Base-by-base conservation (phyloP, 768 basidiomycete genomes). In the Mycena pura region DNA sequence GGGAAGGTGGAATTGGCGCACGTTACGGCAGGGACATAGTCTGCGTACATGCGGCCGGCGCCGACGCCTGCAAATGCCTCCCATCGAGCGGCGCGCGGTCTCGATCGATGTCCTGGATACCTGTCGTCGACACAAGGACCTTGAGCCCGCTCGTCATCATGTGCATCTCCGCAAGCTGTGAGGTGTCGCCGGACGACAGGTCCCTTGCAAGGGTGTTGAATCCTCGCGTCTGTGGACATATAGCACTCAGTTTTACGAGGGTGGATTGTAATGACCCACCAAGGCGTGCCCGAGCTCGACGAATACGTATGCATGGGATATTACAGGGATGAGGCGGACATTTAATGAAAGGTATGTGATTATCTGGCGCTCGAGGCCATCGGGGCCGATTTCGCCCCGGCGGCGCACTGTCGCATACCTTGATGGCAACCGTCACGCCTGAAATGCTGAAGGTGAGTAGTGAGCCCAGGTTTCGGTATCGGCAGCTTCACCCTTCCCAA, bases 271-370 rank as follows among this genome's bases (percentile, higher is more conserved):
- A n/a, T n/a, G n/a, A n/a, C 83, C 15, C 57, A 90, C 88, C 71
- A 90, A 73, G 24, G 81, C 80, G 25, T 80, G 77, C 6, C 90
- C 90, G 10, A 91, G 77, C 36, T 79, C 76, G 21, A 91, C 84
- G 70, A 87, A 91, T 19, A 88, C 88, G 66, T 89, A 91, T 5
- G 88, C 84, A 50, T 82, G 84, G 0, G 88, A 84, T 6, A 93
- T 77, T 44, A 89, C 81, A 7, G 90, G 91, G 7, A 93, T 75
- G 9, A 93, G 82, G 3, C 91, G 86, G 66, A 86, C 84, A 68
- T 92, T 86, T 4, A 88, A 80, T 2, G 89, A 86, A n/a, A 90
- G 90, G 65, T 92, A 91, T 3, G 74, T 75, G 69, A 93, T 88
- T 10, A 87, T 84, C 73, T 88, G 90, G 2, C 77, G 80, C 67